These are phyloP conservation scores for Volvariella surrecta DNA, from an alignment of 1,284 basidiomycete species.

Conservation along the genomic window DNA sequence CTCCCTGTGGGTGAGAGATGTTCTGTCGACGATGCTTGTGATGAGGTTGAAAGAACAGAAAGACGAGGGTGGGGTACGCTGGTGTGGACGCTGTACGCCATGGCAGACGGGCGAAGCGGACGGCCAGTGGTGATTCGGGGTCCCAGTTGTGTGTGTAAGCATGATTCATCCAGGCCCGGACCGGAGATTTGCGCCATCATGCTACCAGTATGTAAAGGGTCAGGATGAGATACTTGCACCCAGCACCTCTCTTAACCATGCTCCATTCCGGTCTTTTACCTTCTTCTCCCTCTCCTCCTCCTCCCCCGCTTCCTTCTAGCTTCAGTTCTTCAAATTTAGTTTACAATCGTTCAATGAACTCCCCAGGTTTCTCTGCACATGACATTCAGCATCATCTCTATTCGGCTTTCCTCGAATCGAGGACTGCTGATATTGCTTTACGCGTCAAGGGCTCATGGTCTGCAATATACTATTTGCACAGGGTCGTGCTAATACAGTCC, in stretches of 20 bases:
- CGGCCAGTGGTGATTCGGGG: conserved; percentile 11
- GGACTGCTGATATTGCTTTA: conserved; percentile 72
- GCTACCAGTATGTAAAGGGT: too few species aligned
- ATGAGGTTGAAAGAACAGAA: conserved; percentile 60
- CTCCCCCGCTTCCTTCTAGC: conserved; percentile 11
- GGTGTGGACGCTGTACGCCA: conserved; percentile 32
- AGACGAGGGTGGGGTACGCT: conserved; percentile 60
- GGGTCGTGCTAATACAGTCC: conserved; percentile 80
- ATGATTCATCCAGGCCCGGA: too few species aligned
- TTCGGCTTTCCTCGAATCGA: conserved; percentile 58
- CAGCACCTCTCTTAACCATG: conserved; percentile 3
- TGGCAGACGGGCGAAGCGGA: conserved; percentile 14
- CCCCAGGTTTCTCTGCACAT: conserved; percentile 27
- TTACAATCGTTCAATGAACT: conserved; percentile 17
- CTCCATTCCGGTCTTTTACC: background rate
- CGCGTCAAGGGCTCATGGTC: conserved; percentile 64
- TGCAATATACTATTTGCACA: conserved; percentile 72
- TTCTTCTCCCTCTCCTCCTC: conserved; percentile 12
- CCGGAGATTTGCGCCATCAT: conserved; percentile 1
- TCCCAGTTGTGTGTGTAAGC: conserved; percentile 7
- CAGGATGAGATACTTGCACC: too few species aligned
- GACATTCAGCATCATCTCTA: conserved; percentile 70
- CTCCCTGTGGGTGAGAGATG: conserved; percentile 53
- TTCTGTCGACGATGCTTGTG: conserved; percentile 54
- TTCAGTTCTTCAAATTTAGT: conserved; percentile 3